These are phyloP conservation scores for Leishmania martiniquensis DNA, from an alignment of 208 protist genomes.

Conservation along the genomic window DNA sequence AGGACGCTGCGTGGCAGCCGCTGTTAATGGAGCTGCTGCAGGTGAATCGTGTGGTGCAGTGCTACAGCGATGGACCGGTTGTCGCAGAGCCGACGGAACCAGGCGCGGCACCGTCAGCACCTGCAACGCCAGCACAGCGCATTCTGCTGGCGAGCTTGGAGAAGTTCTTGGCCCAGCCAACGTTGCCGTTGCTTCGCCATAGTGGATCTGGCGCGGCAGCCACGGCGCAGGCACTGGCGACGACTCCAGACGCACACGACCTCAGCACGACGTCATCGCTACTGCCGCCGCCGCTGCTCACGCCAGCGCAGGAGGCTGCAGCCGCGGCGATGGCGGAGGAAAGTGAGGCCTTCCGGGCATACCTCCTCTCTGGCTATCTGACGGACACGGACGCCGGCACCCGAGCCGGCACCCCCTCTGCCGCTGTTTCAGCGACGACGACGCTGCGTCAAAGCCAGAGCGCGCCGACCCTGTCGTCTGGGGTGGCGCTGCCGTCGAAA, in stretches of 20 bases:
- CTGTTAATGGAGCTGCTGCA: constrained; percentile 61
- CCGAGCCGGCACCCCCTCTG: not conserved
- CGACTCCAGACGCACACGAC: not conserved
- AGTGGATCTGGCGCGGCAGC: not conserved
- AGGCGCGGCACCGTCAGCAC: not conserved
- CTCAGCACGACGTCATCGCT: not conserved
- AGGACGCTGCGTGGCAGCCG: constrained; percentile 76
- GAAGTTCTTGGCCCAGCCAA: constrained; percentile 32
- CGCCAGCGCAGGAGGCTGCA: constrained; percentile 13
- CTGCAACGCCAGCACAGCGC: constrained; percentile 28
- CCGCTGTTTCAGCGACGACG: not conserved
- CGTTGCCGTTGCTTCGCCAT: constrained; percentile 14
- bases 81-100: not conserved
- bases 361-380: constrained; percentile 20
- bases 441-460: constrained; percentile 14
- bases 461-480: not conserved
- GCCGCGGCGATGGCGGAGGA: constrained; percentile 26
- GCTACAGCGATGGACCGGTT: constrained; percentile 51
- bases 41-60: constrained; percentile 75
- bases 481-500: not conserved
- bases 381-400: not conserved
- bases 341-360: constrained; percentile 21
- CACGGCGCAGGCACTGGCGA: not conserved
- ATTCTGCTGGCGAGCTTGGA: constrained; percentile 41
- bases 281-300: constrained; percentile 5